Base-by-base conservation (phyloP, 805 yeast species). In the Saccharomyces paradoxus region DNA sequence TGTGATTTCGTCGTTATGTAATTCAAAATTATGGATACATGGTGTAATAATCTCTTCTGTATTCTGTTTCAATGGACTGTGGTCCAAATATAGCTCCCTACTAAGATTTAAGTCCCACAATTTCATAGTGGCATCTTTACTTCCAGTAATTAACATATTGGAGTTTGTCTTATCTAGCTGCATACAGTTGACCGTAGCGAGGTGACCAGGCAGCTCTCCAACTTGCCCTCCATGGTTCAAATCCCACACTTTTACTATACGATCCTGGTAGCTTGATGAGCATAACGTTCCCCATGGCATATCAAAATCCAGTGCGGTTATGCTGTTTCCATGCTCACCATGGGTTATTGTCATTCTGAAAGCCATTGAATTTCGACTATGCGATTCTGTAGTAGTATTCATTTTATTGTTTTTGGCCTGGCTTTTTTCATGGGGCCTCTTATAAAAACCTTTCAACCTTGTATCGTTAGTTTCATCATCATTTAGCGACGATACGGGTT, bases 161-260 rank as follows among this genome's bases (percentile, higher is more conserved):
- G 77, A 41, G n/a, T 55, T 58, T 12, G 56, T 52, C 73, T 78
- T 79, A 41, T 80, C 80, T 76, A 83, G 74, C 59, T 82, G 84
- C 64, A 86, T 68, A 59, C 86, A 81, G 50, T 72, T 75, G 4
- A 86, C 85, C n/a, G 81, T 71, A 0, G 87, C 81, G 30, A 57
- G 49, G 64, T 86, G 92, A n/a, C 89, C 90, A 54, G 75, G 79
- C 48, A 86, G 73, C 31, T 74, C 63, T 2, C 83, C 82, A n/a
- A 71, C 59, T 49, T 78, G 77, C 55, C 73, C 74, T 7, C 81
- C 77, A 21, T 78, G 74, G 31, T 83, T 78, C 61, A 86, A 69
- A 72, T 90, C 96, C 96, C 96, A 89, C 6, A 90, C 87, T 58
- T 84, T 78, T 7, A 89, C 86, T 0, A 87, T 81, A 65, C 84